These are phyloP conservation scores for Pleurotus eryngii DNA, from an alignment of 768 basidiomycete species.

Conservation along the genomic window DNA sequence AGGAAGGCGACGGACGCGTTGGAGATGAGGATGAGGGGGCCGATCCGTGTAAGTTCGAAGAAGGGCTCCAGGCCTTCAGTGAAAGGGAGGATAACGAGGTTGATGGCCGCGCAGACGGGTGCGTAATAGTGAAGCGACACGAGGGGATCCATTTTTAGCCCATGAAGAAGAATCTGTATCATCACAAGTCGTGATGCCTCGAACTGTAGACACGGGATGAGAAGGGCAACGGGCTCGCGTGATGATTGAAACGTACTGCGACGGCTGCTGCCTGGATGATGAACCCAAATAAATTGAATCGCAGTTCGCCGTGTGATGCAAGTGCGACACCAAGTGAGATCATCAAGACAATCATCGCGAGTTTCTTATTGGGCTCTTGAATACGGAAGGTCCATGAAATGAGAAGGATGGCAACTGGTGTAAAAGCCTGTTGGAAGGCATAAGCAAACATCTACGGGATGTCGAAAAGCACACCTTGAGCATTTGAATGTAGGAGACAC, in stretches of 20 bases:
- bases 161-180: conserved; percentile 93
- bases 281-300: conserved; percentile 86
- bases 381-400: conserved; percentile 92
- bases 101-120: conserved; percentile 90
- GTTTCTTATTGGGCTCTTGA: conserved; percentile 79
- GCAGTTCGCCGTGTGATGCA: conserved; percentile 85
- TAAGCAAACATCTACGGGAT: not conserved
- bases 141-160: conserved; percentile 96
- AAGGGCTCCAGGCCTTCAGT: conserved; percentile 91
- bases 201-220: conserved; percentile 45
- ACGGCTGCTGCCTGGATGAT: conserved; percentile 85
- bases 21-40: conserved; percentile 61
- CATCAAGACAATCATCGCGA: conserved; percentile 82
- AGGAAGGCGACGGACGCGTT: conserved; percentile 89
- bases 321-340: conserved; percentile 89
- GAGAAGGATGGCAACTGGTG: conserved; percentile 83
- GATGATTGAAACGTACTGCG: conserved; percentile 47
- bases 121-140: conserved; percentile 96
- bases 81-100: conserved; percentile 82
- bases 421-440: conserved; percentile 67
- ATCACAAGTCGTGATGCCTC: conserved; percentile 94
- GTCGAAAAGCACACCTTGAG: conserved; percentile 56
- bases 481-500: conserved; percentile 96
- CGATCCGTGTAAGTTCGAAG: conserved; percentile 58
- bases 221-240: not conserved